Percentiles rank a stretch among this genome's conserved stretches.
phyloP scores from a whole-genome alignment of 148 eudicot genomes.

The Silene uniflora region DNA sequence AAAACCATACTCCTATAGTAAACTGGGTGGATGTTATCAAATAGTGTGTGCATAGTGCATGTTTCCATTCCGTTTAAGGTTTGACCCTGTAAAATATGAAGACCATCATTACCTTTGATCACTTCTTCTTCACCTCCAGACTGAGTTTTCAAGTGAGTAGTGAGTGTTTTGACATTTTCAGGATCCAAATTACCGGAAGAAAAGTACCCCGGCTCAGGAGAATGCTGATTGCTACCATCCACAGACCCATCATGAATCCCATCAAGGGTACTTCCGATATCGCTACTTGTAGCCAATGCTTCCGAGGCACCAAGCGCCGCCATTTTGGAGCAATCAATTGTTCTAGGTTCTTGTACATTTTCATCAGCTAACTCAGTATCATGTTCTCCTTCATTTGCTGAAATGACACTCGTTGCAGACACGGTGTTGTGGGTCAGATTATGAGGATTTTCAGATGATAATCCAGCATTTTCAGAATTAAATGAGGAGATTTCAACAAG shows the following conservation, averaged over 20 bases:
- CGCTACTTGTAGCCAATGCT: constrained; percentile 18
- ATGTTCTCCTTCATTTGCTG: constrained; percentile 25
- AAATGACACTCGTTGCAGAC: constrained; percentile 25
- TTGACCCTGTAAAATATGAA: constrained; percentile 28
- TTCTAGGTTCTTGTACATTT: constrained; percentile 22
- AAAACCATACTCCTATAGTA: neutral
- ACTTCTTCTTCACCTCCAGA: constrained; percentile 25
- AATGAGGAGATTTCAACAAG: constrained; percentile 26
- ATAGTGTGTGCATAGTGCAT: constrained; percentile 32
- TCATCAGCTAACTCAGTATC: constrained; percentile 24
- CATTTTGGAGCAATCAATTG: constrained; percentile 21
- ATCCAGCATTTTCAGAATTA: constrained; percentile 22
- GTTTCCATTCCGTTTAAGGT: constrained; percentile 18
- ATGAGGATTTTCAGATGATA: constrained; percentile 27
- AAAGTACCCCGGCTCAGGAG: constrained; percentile 18
- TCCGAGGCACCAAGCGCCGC: constrained; percentile 21
- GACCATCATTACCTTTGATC: constrained; percentile 18
- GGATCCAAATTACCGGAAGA: constrained; percentile 23
- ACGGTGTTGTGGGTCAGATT: constrained; percentile 21
- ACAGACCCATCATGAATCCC: constrained; percentile 23
- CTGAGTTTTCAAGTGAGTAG: constrained; percentile 20
- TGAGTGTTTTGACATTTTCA: constrained; percentile 20
- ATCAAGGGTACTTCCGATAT: constrained; percentile 27
- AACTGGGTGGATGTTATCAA: constrained; percentile 3
- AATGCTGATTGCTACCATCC: constrained; percentile 25